phyloP scores from a whole-genome alignment of 1,284 basidiomycete species.

The Golubevia sp. region DNA sequence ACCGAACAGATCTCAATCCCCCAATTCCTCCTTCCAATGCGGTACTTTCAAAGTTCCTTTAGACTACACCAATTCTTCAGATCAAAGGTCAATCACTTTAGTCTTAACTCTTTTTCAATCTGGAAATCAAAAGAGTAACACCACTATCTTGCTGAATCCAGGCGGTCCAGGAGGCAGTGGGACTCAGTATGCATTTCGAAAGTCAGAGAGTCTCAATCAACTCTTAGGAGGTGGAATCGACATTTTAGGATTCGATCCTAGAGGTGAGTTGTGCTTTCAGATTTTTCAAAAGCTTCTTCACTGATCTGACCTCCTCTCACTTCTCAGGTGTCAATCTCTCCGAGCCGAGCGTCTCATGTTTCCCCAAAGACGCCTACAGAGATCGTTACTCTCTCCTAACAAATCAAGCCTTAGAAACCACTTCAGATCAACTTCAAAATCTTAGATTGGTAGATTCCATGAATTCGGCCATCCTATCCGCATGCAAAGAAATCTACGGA shows the following conservation, averaged over 20 bases:
- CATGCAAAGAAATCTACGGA: conserved; percentile 15
- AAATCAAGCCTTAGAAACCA: not conserved
- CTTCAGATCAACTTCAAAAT: too few relatives aligned
- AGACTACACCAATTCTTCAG: too few relatives aligned
- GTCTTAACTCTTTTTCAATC: not conserved
- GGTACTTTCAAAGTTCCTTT: too few relatives aligned
- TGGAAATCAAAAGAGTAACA: not conserved
- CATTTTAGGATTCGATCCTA: conserved; percentile 24
- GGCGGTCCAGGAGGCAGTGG: conserved; percentile 29
- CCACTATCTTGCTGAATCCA: conserved; percentile 22
- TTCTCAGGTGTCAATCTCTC: conserved; percentile 5
- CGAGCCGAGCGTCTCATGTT: conserved; percentile 11
- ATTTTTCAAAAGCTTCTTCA: not conserved
- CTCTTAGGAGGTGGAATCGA: conserved; percentile 8
- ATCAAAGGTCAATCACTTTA: too few relatives aligned
- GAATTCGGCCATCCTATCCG: conserved; percentile 14
- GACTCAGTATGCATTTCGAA: conserved; percentile 8
- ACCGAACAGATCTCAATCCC: too few relatives aligned
- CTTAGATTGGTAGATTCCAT: too few relatives aligned
- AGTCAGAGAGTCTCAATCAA: not conserved
- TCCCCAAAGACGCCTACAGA: conserved; percentile 21
- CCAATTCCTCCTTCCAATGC: too few relatives aligned
- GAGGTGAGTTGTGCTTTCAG: conserved; percentile 10
- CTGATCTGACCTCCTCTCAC: not conserved
- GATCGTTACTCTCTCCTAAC: conserved; percentile 19